Conservation (phyloP, 768 basidiomycete genomes). For the Lactarius pseudohatsudake region DNA sequence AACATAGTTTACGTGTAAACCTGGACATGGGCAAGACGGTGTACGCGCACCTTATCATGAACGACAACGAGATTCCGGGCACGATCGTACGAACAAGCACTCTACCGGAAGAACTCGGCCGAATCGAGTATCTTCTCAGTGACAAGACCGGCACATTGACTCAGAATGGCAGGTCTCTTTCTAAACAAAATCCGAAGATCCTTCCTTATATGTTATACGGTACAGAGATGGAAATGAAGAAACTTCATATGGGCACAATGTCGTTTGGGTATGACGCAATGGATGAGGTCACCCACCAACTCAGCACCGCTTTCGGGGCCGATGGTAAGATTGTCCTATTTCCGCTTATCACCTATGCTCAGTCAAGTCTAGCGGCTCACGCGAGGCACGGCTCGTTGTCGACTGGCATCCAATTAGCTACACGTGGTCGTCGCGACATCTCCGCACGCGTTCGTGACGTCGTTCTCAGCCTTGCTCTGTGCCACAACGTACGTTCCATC, state of each 20-base stretch:
- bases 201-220: neutral
- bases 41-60: slow-evolving; percentile 94
- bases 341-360: neutral
- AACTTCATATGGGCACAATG: slow-evolving; percentile 98
- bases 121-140: slow-evolving; percentile 93
- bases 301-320: slow-evolving; percentile 82
- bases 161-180: slow-evolving; percentile 73
- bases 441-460: slow-evolving; percentile 91
- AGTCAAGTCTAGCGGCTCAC: slow-evolving; percentile 36
- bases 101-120: slow-evolving; percentile 91
- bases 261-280: slow-evolving; percentile 97
- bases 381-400: slow-evolving; percentile 54
- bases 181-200: neutral
- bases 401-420: slow-evolving; percentile 81
- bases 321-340: slow-evolving; percentile 45
- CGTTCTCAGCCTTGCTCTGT: slow-evolving; percentile 88
- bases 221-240: slow-evolving; percentile 98
- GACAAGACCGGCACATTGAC: slow-evolving; percentile 99
- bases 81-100: slow-evolving; percentile 98
- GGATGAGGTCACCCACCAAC: slow-evolving; percentile 95
- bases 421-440: slow-evolving; percentile 89
- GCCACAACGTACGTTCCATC: slow-evolving; percentile 79
- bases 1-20: slow-evolving; percentile 87
- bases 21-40: slow-evolving; percentile 99
- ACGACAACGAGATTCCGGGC: slow-evolving; percentile 86